Base-by-base conservation (phyloP, 2,329 filamentous ascomycete species). In the Laburnicola sp. region DNA sequence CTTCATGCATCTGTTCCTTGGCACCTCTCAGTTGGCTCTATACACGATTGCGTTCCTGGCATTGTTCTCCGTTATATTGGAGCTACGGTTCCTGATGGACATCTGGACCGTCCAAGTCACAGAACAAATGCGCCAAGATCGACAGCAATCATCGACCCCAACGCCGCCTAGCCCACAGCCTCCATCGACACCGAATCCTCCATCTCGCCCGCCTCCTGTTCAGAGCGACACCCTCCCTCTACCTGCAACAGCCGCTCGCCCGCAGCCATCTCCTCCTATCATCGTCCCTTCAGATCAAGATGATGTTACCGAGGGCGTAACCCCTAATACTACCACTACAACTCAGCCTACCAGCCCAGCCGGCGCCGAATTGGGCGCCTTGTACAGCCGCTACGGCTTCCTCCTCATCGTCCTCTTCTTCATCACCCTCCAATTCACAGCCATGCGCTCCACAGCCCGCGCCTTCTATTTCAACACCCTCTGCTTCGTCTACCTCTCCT, bases 401-500 rank as follows among this genome's bases (percentile, higher is more conserved):
- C 70, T 82, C 23, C 76, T 86, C 3, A 78, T 84, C 34, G 74
- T 76, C 21, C 73, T 82, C 44, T 75, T 85, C 53, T 82, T 86
- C 60, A 67, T 85, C 35, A 83, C 81, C 4, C 74, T 85, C 4
- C 83, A 84, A 69, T 81, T 82, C 22, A 77, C 79, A 27, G 77
- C 82, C 1, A 83, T 83, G 73, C 82, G 83, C 54, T 72, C 75
- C 3, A 73, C 75, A 1, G 66, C 81, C 2, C 79, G 80, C 23
- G 76, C 76, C 2, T 68, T 79, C 36, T 87, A 85, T 69, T 79
- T 79, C 55, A 80, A 92, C 67, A 57, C 80, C 2, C 75, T 96
- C 22, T 80, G 83, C 2, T 84, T 93, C 62, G 59, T 82, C 46
- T 97, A 97, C 69, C 82, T 97, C 38, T 96, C 92, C 21, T 86